These are phyloP conservation scores for Petunia secreta DNA, from an alignment of 257 asterid species.

Conservation along the genomic window DNA sequence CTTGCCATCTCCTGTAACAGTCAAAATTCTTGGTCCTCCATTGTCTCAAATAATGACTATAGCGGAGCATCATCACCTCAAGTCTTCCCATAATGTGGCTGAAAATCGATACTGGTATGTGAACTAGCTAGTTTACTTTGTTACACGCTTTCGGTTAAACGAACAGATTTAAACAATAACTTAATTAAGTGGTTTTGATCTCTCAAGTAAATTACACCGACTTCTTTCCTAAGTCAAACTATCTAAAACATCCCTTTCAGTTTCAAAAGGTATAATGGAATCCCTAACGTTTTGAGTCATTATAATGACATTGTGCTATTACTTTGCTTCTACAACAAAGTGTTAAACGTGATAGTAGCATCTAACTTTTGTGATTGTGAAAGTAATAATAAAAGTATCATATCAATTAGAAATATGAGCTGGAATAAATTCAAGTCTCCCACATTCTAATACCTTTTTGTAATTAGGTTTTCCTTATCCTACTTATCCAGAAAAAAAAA, in stretches of 20 bases:
- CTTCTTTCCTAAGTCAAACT: not conserved
- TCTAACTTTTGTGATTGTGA: not conserved
- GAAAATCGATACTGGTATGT: constrained; percentile 71
- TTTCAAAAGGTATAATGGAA: constrained; percentile 2
- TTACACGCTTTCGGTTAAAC: constrained; percentile 7
- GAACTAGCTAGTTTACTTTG: constrained; percentile 3
- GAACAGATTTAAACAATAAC: not conserved
- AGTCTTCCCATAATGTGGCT: constrained; percentile 47
- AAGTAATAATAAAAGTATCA: not conserved
- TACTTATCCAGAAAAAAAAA: not conserved
- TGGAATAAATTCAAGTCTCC: not conserved
- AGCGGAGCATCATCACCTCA: constrained; percentile 45
- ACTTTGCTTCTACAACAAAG: not conserved
- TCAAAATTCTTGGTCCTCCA: constrained; percentile 60
- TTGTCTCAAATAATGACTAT: constrained; percentile 38
- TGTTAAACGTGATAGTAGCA: not conserved
- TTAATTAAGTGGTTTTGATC: constrained; percentile 9
- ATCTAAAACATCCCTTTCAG: not conserved
- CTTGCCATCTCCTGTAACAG: constrained; percentile 55
- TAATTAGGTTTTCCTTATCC: not conserved
- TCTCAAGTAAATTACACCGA: not conserved
- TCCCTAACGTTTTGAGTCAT: not conserved
- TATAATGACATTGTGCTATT: not conserved
- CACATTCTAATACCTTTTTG: not conserved
- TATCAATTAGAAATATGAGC: not conserved